Evolutionary conservation across 176 grass and related monocot species (phyloP), one percentile per base, ranked within the genome.

Genomic region (Eragrostis nindensis): DNA sequence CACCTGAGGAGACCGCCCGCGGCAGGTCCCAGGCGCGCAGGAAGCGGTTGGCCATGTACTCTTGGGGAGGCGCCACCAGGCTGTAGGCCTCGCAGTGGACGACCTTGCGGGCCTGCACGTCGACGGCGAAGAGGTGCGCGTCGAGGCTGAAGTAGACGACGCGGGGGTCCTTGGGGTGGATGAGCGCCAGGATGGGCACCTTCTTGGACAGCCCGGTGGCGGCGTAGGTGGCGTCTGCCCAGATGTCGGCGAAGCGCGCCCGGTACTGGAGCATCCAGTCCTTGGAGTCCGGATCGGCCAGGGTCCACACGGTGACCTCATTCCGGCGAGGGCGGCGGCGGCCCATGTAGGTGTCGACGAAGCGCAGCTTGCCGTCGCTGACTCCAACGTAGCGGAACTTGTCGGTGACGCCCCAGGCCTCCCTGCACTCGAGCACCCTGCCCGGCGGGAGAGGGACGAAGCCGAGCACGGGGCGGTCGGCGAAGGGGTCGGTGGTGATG

Each of bases 121-220:
- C 38, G 12, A 70, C 50, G 6, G 15, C 49, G 16, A 52, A 52
- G 65, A 44, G 45, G 14, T 48, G 25, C 3, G n/a, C 38, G 10
- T 19, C 10, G 21, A 46, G 66, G 24, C 40, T 70, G 78, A 80
- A 81, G 78, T 70, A 81, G 50, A 81, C 62, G 5, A 68, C 8
- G 48, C 16, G 49, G 13, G 49, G 49, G 49, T 53, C 49, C 16
- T 53, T 53, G 16, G 49, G 49, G 49, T 53, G 32, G 39, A 80
- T 40, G 63, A 68, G 63, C 48, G 63, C 77, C 14, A 83, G 36
- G 22, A 50, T 18, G 18, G 81, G 81, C 61, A 18, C 16, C 49
- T 22, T 30, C 22, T 13, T 42, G 59, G 61, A 61, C 47, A 83
- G 49, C 32, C 48, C 18, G 16, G 71, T 66, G 10, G 61, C 81